These are phyloP conservation scores for Boletus bicolor DNA, from an alignment of 768 basidiomycete species.

Conservation along the genomic window DNA sequence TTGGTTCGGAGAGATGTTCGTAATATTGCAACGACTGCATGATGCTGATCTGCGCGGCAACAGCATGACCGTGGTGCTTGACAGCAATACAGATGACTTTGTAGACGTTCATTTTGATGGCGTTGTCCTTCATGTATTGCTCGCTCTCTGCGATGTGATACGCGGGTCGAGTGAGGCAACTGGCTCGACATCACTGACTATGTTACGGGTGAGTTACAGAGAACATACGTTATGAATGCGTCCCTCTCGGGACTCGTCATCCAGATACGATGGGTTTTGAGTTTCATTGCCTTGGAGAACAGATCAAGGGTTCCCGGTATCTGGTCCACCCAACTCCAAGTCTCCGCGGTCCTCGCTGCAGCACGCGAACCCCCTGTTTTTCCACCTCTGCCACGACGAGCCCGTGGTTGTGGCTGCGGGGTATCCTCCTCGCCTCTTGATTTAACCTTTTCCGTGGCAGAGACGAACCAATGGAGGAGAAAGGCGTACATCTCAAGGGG, in stretches of 20 bases:
- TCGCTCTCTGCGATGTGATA: constrained; percentile 87
- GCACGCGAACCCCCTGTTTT: constrained; percentile 44
- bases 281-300: constrained; percentile 66
- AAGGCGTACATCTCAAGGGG: constrained; percentile 93
- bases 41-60: constrained; percentile 84
- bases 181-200: constrained; percentile 28
- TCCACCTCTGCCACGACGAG: constrained; percentile 57
- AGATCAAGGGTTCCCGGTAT: constrained; percentile 66
- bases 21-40: constrained; percentile 91
- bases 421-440: constrained; percentile 46
- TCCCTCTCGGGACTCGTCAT: constrained; percentile 83
- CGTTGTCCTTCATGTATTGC: constrained; percentile 75
- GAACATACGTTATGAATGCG: constrained; percentile 64
- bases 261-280: constrained; percentile 83
- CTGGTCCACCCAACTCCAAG: constrained; percentile 78
- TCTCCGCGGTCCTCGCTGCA: constrained; percentile 41
- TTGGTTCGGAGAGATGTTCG: constrained; percentile 90
- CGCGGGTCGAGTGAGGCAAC: constrained; percentile 84
- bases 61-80: constrained; percentile 82
- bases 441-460: constrained; percentile 75
- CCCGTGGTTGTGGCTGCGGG: constrained; percentile 43
- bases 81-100: constrained; percentile 89
- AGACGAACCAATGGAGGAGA: constrained; percentile 87
- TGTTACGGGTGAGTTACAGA: not conserved
- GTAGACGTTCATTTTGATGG: constrained; percentile 73